Evolutionary conservation across 805 yeast genomes (phyloP).

Genomic region (Cyberlindnera euphorbiae): DNA sequence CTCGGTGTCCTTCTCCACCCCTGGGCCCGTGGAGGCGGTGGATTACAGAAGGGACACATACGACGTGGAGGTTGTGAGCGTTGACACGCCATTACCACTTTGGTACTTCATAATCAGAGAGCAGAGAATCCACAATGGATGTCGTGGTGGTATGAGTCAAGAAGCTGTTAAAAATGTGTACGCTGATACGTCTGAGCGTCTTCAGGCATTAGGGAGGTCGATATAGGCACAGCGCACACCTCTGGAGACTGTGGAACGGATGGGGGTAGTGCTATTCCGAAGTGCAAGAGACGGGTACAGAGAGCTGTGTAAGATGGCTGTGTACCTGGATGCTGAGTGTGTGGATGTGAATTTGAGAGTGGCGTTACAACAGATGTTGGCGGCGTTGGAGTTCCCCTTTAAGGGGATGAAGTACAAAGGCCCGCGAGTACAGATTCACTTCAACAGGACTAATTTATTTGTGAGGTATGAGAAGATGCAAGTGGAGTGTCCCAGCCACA

Average conservation of each 20-base stretch:
- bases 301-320: neutral
- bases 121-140: neutral
- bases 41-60: neutral
- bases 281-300: slow-evolving; percentile 1
- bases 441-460: neutral
- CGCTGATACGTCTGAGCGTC: neutral
- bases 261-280: slow-evolving; percentile 1
- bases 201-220: slow-evolving; percentile 1
- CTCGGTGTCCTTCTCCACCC: too few species aligned
- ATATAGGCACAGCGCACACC: neutral
- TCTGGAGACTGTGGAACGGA: slow-evolving; percentile 1
- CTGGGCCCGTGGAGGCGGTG: neutral
- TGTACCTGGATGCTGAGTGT: neutral
- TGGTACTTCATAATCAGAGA: neutral
- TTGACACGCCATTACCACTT: neutral
- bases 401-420: neutral
- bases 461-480: neutral
- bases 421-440: neutral
- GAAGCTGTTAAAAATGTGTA: neutral
- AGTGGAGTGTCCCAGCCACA: slow-evolving; percentile 1
- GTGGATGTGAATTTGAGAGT: slow-evolving; percentile 1
- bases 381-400: slow-evolving; percentile 3
- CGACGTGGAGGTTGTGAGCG: neutral
- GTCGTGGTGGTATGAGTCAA: neutral
- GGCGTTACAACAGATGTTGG: neutral